Evolutionary conservation across 257 asterid species (phyloP).

Genomic region (Oldenlandia corymbosa): DNA sequence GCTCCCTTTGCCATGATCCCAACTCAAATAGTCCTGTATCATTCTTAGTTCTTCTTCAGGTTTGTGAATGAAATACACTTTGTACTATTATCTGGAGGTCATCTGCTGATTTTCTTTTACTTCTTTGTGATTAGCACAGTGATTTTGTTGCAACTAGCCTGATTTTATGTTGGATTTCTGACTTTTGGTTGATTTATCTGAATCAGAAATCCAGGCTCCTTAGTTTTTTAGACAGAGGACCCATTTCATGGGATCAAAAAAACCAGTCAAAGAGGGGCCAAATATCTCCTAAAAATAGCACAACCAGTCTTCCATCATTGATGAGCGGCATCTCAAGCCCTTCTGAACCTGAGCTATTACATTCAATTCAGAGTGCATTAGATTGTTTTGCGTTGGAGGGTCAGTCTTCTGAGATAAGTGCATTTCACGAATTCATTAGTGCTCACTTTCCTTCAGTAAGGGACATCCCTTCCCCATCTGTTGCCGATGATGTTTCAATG

Average conservation of each 20-base stretch:
- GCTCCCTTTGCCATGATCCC: constrained; percentile 90
- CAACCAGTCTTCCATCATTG: constrained; percentile 27
- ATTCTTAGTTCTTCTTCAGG: constrained; percentile 93
- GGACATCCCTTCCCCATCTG: constrained; percentile 42
- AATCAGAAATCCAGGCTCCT: constrained; percentile 89
- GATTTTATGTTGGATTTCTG: neutral
- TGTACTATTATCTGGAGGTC: constrained; percentile 12
- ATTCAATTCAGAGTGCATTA: constrained; percentile 57
- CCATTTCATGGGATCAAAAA: constrained; percentile 74
- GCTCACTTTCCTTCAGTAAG: constrained; percentile 55
- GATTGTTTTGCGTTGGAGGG: constrained; percentile 60
- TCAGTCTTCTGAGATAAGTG: constrained; percentile 54
- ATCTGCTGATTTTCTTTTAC: constrained; percentile 5
- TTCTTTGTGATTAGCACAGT: neutral
- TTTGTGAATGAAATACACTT: constrained; percentile 23
- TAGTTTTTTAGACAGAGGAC: constrained; percentile 57
- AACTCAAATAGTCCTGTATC: constrained; percentile 72
- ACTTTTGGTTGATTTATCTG: constrained; percentile 25
- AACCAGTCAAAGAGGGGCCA: constrained; percentile 50
- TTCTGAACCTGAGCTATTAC: constrained; percentile 44
- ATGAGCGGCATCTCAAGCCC: constrained; percentile 25
- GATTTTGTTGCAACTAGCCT: neutral
- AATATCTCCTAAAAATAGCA: constrained; percentile 26
- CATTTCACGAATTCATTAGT: constrained; percentile 52
- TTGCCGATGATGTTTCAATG: constrained; percentile 28